Percentiles rank a stretch among this genome's conserved stretches.
Evolutionary conservation across 306 rosid genomes (phyloP).

Genomic region (Quercus gilva): DNA sequence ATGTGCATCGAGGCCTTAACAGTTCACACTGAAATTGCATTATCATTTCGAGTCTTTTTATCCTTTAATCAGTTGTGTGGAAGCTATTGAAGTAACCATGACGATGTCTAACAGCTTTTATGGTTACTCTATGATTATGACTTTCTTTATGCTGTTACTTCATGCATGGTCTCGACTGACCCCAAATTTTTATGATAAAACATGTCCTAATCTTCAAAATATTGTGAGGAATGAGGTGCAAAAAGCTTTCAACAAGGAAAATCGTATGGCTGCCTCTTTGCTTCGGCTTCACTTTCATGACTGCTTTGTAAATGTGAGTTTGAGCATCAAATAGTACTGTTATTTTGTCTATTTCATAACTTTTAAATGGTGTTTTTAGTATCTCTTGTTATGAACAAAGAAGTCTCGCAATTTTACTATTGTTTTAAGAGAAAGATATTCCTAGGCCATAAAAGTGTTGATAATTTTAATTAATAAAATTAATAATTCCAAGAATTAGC

Average conservation of each 20-base stretch:
- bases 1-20: not conserved
- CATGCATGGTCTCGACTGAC: constrained; percentile 50
- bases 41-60: not conserved
- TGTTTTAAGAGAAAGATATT: no score
- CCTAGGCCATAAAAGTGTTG: no score
- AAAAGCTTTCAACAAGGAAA: constrained; percentile 57
- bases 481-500: no score
- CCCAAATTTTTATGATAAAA: constrained; percentile 53
- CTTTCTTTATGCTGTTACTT: constrained; percentile 35
- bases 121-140: constrained; percentile 26
- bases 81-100: constrained; percentile 21
- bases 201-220: constrained; percentile 58
- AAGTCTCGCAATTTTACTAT: no score
- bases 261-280: constrained; percentile 86
- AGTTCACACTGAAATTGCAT: no score
- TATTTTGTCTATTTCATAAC: no score
- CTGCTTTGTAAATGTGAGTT: constrained; percentile 85
- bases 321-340: not conserved
- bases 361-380: no score
- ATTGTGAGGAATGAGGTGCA: constrained; percentile 56
- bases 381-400: no score
- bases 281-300: constrained; percentile 93
- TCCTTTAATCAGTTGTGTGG: not conserved
- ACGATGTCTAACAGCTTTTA: constrained; percentile 17
- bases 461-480: no score